Evolutionary conservation across 2,329 filamentous ascomycete genomes (phyloP).

Genomic region (Rutstroemia sp.): DNA sequence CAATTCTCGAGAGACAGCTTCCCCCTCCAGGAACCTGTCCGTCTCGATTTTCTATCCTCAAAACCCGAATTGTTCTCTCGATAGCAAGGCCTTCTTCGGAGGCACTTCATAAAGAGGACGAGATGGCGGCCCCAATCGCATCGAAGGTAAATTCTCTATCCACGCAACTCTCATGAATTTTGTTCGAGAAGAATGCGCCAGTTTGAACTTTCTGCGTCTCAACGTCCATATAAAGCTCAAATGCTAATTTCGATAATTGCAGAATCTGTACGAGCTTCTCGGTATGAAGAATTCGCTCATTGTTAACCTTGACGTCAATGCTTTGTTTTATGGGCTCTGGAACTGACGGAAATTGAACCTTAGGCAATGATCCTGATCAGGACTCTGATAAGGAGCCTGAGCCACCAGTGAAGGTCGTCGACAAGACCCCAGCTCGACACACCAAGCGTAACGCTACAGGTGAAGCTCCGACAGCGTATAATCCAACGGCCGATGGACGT

Average conservation of each 20-base stretch:
- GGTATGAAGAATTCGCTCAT: conserved; percentile 51
- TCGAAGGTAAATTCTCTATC: conserved; percentile 29
- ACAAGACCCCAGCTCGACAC: conserved; percentile 70
- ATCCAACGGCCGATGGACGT: conserved; percentile 19
- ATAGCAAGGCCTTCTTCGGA: conserved; percentile 33
- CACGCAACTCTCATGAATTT: conserved; percentile 4
- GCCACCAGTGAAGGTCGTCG: conserved; percentile 80
- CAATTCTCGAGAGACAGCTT: conserved; percentile 32
- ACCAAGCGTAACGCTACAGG: conserved; percentile 79
- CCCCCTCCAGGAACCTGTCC: conserved; percentile 31
- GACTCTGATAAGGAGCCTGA: conserved; percentile 65
- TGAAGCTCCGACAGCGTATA: conserved; percentile 49
- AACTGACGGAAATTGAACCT: conserved; percentile 24
- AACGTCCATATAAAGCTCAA: conserved; percentile 11
- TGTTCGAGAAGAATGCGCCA: conserved; percentile 13
- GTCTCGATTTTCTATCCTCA: conserved; percentile 25
- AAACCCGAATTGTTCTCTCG: conserved; percentile 31
- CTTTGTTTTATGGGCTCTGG: background rate
- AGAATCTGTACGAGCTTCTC: conserved; percentile 99
- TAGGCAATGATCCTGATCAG: conserved; percentile 54
- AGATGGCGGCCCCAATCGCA: conserved; percentile 31
- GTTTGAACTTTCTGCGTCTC: conserved; percentile 1
- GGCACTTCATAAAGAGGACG: conserved; percentile 31
- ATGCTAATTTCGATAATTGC: conserved; percentile 33
- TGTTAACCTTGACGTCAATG: too few species aligned